Base-by-base conservation (phyloP, 495 filamentous ascomycete species). In the Podospora anserina region DNA sequence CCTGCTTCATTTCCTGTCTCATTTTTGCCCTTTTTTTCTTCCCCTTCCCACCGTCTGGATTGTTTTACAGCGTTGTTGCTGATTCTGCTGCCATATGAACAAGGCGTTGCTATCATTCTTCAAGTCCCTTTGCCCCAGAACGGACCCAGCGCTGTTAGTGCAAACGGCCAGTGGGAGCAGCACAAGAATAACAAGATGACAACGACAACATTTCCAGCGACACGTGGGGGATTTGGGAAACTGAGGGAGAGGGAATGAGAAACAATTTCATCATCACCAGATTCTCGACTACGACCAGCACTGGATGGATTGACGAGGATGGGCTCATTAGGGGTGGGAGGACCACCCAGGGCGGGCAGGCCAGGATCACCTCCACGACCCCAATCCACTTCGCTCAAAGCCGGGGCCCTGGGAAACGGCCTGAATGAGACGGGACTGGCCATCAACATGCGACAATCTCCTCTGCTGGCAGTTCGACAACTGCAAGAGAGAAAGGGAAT, bases 1-100 rank as follows among this genome's bases (percentile, higher is more conserved):
- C 69, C 69, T 76, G 78, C 70, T 77, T 67, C 69, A 66, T 70
- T 64, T 69, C 72, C 69, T 75, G 34, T 65, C 69, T 69, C 72
- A 64, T 69, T 71, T 68, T 69, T 64, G 54, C 63, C 23, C 66
- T 63, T 66, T 66, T 66, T 70, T 63, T 65, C 66, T 66, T 55
- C 65, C 59, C 19, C 63, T 70, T 66, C 68, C 66, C 69, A 66
- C 61, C 53, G 61, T 73, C 71, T 62, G 64, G 56, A 13, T 49
- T 16, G 26, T 23, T 20, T 27, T 9, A 72, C 65, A 32, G 23
- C n/a, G 9, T 56, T 60, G 72, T 73, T 70, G 75, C 66, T 72
- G 76, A 28, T 72, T 64, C 58, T 70, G 69, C 65, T 60, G 69
- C 26, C 39, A 53, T 65, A 19, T 68, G 26, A 28, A 39, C 27